A percentile compares a stretch with the other conserved stretches of the same genome.
phyloP scores from a whole-genome alignment of 495 filamentous ascomycete species.

The Neurospora sp. region DNA sequence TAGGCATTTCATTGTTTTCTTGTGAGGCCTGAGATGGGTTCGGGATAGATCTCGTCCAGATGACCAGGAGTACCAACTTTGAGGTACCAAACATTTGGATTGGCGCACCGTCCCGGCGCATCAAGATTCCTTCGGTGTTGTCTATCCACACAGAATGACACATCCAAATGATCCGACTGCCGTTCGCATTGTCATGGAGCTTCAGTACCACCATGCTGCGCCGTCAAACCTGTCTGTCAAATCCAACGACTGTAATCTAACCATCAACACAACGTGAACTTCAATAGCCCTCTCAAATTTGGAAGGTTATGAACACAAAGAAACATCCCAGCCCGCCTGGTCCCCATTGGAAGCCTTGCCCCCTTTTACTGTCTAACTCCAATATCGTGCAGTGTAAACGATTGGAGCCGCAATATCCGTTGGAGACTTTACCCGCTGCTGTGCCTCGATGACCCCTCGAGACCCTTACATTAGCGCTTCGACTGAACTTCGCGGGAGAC shows the following conservation, averaged over 20 bases:
- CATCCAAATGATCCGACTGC: neutral
- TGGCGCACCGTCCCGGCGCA: neutral
- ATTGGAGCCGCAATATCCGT: neutral
- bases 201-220: neutral
- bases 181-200: neutral
- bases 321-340: neutral
- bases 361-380: neutral
- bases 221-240: neutral
- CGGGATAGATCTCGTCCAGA: too few relatives aligned
- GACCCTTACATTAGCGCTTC: neutral
- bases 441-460: neutral
- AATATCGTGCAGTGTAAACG: neutral
- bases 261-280: neutral
- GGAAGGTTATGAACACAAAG: neutral
- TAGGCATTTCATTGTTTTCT: too few relatives aligned
- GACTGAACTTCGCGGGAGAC: neutral
- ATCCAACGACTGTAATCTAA: neutral
- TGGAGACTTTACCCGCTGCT: neutral
- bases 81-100: too few relatives aligned
- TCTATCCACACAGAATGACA: too few relatives aligned
- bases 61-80: too few relatives aligned
- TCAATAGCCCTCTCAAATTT: neutral
- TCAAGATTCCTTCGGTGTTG: neutral
- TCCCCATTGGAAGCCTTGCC: neutral
- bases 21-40: too few relatives aligned